Percentiles rank a stretch among this genome's conserved stretches.
Evolutionary conservation across 2,329 filamentous ascomycete species (phyloP).

Genomic region (Phoma sp.): DNA sequence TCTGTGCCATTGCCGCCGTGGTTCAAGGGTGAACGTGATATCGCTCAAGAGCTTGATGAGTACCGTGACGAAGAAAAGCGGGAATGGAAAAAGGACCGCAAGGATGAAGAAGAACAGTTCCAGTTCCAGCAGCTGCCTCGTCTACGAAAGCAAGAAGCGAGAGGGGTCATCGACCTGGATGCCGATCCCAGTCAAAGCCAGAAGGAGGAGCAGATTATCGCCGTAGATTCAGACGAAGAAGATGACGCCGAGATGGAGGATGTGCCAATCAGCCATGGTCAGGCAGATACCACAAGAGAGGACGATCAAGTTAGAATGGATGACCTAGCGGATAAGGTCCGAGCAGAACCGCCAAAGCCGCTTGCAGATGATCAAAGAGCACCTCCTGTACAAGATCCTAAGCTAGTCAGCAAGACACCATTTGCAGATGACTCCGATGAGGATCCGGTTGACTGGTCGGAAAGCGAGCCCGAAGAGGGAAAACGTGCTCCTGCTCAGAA

Average conservation of each 20-base stretch:
- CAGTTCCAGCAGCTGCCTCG: conserved; percentile 68
- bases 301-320: conserved; percentile 49
- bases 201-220: conserved; percentile 61
- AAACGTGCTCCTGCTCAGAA: conserved; percentile 3
- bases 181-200: conserved; percentile 50
- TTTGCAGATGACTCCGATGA: conserved; percentile 46
- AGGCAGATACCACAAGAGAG: conserved; percentile 36
- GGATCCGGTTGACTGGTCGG: conserved; percentile 59
- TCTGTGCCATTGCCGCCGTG: conserved; percentile 76
- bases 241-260: conserved; percentile 48
- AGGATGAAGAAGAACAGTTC: conserved; percentile 63
- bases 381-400: conserved; percentile 29
- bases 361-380: conserved; percentile 25
- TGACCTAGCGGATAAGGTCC: conserved; percentile 53
- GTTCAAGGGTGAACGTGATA: conserved; percentile 65
- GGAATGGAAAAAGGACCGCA: conserved; percentile 63
- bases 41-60: conserved; percentile 61
- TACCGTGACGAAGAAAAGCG: conserved; percentile 52
- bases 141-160: conserved; percentile 62
- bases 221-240: conserved; percentile 68
- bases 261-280: conserved; percentile 19
- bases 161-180: conserved; percentile 57
- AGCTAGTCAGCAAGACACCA: conserved; percentile 24
- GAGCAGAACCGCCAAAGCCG: conserved; percentile 50
- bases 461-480: conserved; percentile 54